These are phyloP conservation scores for Paramarasmius palmivorus DNA, from an alignment of 1,284 basidiomycete species.

Conservation along the genomic window DNA sequence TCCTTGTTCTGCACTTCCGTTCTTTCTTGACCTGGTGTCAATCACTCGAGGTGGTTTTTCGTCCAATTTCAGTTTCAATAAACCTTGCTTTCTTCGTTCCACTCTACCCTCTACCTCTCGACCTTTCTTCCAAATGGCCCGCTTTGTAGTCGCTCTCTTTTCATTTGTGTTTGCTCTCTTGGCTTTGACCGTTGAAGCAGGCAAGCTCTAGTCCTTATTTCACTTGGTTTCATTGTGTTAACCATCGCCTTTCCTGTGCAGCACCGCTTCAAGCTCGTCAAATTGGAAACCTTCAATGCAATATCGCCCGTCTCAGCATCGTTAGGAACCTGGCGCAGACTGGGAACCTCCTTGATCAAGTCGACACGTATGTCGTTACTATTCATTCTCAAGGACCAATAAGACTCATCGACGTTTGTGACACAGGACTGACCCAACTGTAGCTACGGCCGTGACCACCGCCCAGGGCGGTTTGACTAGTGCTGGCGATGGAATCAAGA, in stretches of 20 bases:
- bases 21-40: conserved; percentile 24
- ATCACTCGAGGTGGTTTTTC: not conserved
- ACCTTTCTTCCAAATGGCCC: conserved; percentile 17
- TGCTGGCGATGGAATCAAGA: conserved; percentile 32
- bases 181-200: conserved; percentile 16
- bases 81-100: not conserved
- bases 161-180: conserved; percentile 19
- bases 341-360: conserved; percentile 23
- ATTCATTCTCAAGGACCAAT: not conserved
- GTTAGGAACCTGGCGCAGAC: conserved; percentile 28
- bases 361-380: conserved; percentile 21
- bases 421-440: conserved; percentile 23
- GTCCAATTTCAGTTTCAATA: conserved; percentile 6
- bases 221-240: no score
- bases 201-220: conserved; percentile 4
- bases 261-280: conserved; percentile 20
- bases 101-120: conserved; percentile 3
- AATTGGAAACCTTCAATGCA: conserved; percentile 24
- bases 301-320: conserved; percentile 33
- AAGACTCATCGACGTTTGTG: not conserved
- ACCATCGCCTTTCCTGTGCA: conserved; percentile 12
- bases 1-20: conserved; percentile 2
- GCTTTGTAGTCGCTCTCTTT: conserved; percentile 13
- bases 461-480: conserved; percentile 27
- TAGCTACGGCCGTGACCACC: conserved; percentile 25